phyloP scores from a whole-genome alignment of 805 yeast genomes.

The Ogataea haglerorum region DNA sequence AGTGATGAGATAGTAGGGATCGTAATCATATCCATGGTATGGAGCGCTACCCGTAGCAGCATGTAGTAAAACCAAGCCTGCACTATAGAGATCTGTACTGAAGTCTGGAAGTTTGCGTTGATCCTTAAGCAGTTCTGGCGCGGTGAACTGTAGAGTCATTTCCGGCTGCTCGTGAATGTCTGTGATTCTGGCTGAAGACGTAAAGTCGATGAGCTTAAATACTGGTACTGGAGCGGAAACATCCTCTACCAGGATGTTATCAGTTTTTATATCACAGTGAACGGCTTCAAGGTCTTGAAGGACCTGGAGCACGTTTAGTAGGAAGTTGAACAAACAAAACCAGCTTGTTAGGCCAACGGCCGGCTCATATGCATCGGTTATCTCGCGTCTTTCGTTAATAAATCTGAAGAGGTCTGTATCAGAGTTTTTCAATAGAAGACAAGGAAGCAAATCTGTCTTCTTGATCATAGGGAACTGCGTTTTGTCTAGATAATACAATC shows the following conservation, averaged over 20 bases:
- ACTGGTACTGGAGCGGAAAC: constrained; percentile 20
- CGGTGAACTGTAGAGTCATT: constrained; percentile 41
- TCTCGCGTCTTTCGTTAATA: constrained; percentile 12
- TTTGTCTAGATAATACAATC: constrained; percentile 27
- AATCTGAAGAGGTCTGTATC: constrained; percentile 27
- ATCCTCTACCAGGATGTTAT: constrained; percentile 36
- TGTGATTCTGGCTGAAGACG: constrained; percentile 33
- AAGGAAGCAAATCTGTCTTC: constrained; percentile 27
- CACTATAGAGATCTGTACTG: constrained; percentile 43
- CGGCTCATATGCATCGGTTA: not conserved
- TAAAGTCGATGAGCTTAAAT: constrained; percentile 47
- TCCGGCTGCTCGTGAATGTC: constrained; percentile 26
- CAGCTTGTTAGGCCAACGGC: constrained; percentile 28
- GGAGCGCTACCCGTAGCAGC: constrained; percentile 48
- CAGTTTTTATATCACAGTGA: constrained; percentile 49
- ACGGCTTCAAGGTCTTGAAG: constrained; percentile 32
- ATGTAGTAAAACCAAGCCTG: constrained; percentile 42
- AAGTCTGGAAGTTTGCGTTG: constrained; percentile 28
- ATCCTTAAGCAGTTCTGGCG: constrained; percentile 42
- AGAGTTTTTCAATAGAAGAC: constrained; percentile 28
- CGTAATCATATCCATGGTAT: constrained; percentile 31
- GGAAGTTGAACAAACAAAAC: constrained; percentile 32
- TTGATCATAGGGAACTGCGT: constrained; percentile 25
- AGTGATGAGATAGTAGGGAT: constrained; percentile 31
- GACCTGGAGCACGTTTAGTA: constrained; percentile 27